A percentile compares a stretch with the other conserved stretches of the same genome.
These are phyloP conservation scores for Artemisia argyi DNA, from an alignment of 129 eudicot genomes.

Conservation along the genomic window DNA sequence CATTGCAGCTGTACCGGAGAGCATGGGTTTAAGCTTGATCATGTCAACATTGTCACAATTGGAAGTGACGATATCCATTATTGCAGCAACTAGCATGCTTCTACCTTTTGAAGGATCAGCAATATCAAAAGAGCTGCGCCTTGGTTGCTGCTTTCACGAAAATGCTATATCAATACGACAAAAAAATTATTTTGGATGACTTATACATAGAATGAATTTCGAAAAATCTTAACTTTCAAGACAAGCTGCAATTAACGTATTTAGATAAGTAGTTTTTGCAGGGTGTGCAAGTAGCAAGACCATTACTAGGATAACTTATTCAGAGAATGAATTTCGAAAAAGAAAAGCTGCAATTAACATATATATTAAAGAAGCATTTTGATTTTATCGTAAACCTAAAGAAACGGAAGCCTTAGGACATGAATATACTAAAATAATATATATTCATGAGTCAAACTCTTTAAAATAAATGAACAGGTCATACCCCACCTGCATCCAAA, in stretches of 20 bases:
- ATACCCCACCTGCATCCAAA: too few species aligned
- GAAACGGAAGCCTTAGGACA: too few species aligned
- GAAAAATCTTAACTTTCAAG: conserved; percentile 4
- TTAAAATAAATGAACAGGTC: too few species aligned
- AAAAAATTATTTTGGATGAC: conserved; percentile 27
- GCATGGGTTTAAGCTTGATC: conserved; percentile 52
- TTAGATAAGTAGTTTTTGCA: too few species aligned
- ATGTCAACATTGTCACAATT: conserved; percentile 69
- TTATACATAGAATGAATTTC: background rate
- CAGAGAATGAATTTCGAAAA: background rate
- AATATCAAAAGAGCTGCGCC: conserved; percentile 62
- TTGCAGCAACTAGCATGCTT: conserved; percentile 99
- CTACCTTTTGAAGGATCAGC: conserved; percentile 90
- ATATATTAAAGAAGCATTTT: too few species aligned
- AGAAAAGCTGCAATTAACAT: too few species aligned
- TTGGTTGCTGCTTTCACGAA: conserved; percentile 75
- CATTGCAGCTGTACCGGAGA: conserved; percentile 81
- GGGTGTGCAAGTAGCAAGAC: too few species aligned
- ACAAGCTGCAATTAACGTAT: too few species aligned
- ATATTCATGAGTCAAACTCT: too few species aligned
- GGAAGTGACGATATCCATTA: conserved; percentile 97
- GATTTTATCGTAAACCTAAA: too few species aligned
- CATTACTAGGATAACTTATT: conserved; percentile 15
- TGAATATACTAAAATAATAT: too few species aligned
- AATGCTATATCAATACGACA: conserved; percentile 49